Base-by-base conservation (phyloP, 1,284 basidiomycete genomes). In the Cutaneotrichosporon dermatis region DNA sequence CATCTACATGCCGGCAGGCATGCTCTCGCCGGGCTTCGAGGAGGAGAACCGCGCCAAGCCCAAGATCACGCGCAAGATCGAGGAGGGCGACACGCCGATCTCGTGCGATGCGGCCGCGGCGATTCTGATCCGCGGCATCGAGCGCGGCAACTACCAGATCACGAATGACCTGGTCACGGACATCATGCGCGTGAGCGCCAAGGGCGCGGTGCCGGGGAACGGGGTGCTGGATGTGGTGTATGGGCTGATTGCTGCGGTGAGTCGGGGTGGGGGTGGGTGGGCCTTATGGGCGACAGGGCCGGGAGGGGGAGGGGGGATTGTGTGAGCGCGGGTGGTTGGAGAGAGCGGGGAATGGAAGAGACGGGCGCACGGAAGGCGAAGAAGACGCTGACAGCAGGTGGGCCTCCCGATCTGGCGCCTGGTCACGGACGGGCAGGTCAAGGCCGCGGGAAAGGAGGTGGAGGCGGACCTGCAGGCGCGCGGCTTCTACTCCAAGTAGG, bases 1-100 rank as follows among this genome's bases (percentile, higher is more conserved):
- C 68, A 85, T 92, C 55, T 93, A 87, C 79, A 89, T 92, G 79
- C 92, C 93, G 0, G 85, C 84, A 0, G 93, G 90, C 0, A 96
- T 98, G 78, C 83, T 83, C 61, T 87, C 85, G 0, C 89, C 92
- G 0, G 92, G 92, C 0, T 88, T 83, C 66, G 86, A 87, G 10
- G 82, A 85, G 64, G 94, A 97, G 73, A 87, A 90, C 72, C 85
- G 84, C 73, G 83, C 82, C 40, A 97, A 97, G 72, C 94, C 92
- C 0, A 80, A 81, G 39, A 81, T 97, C 55, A 88, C 87, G 3
- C 83, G 84, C 64, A 86, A 88, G 68, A 88, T 97, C 45, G 94
- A 96, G 72, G 89, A 88, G 57, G 77, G 80, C 1, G 94, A 94
- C 70, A 81, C 80, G 16, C 86, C 86, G 0, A 69, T 86, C 56